Evolutionary conservation across 2,329 filamentous ascomycete genomes (phyloP).

Genomic region (Epicoccum nigrum): DNA sequence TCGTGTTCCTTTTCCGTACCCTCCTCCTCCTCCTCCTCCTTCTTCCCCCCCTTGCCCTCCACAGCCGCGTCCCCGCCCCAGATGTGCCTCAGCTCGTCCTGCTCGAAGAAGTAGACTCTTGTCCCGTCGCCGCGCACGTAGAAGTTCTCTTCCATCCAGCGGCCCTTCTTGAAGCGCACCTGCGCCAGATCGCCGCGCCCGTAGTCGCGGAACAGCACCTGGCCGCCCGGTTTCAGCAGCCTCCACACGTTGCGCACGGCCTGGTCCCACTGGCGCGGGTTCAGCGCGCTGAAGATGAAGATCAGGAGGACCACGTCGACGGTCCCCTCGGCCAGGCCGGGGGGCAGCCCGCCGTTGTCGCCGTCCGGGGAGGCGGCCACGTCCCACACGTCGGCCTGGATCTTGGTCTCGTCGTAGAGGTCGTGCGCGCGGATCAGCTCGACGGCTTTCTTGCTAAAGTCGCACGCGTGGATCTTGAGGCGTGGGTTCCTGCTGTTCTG

Average conservation of each 20-base stretch:
- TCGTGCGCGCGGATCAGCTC: conserved; percentile 86
- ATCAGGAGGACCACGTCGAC: conserved; percentile 94
- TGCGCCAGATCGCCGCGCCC: conserved; percentile 94
- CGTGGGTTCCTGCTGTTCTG: conserved; percentile 80
- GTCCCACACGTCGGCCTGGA: conserved; percentile 96
- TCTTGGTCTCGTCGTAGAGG: conserved; percentile 72
- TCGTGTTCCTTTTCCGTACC: no score
- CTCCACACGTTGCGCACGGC: conserved; percentile 81
- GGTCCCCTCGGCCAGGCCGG: conserved; percentile 74
- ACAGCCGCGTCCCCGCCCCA: conserved; percentile 63
- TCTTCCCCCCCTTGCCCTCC: not conserved
- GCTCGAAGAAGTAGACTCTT: conserved; percentile 95
- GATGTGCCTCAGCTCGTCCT: conserved; percentile 78
- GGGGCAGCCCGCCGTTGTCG: conserved; percentile 67
- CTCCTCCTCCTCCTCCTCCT: not conserved
- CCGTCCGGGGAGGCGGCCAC: conserved; percentile 61
- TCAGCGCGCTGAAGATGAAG: conserved; percentile 94
- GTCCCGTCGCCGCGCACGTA: conserved; percentile 96
- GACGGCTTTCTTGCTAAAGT: conserved; percentile 94
- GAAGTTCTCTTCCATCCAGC: conserved; percentile 95
- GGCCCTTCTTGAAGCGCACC: conserved; percentile 93
- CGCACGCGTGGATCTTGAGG: conserved; percentile 88
- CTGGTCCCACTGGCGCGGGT: conserved; percentile 81
- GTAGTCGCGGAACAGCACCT: conserved; percentile 95
- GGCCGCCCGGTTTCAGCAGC: conserved; percentile 88